Evolutionary conservation across 2,329 filamentous ascomycete species (phyloP).

Genomic region (Penicillium palitans): DNA sequence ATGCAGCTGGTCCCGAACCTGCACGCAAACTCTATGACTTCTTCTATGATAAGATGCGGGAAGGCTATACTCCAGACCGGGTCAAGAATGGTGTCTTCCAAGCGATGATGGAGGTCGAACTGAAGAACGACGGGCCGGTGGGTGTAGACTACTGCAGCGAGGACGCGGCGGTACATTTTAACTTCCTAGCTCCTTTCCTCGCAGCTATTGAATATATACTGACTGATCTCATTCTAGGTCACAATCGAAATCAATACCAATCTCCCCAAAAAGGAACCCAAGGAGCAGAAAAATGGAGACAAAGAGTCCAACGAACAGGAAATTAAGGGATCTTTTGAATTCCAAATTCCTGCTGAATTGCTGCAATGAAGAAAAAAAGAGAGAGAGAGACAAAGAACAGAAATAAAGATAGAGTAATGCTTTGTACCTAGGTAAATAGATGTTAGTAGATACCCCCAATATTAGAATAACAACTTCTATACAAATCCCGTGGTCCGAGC

Average conservation of each 20-base stretch:
- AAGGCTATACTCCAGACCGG: constrained; percentile 68
- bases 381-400: background rate
- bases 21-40: constrained; percentile 79
- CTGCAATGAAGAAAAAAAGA: constrained; percentile 20
- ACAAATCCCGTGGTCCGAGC: background rate
- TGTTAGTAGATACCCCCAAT: constrained; percentile 8
- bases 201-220: constrained; percentile 9
- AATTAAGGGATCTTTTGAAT: constrained; percentile 25
- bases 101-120: constrained; percentile 96
- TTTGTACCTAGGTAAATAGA: constrained; percentile 7
- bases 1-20: constrained; percentile 74
- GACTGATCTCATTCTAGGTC: constrained; percentile 34
- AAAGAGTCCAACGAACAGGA: constrained; percentile 10
- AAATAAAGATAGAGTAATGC: constrained; percentile 10
- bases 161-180: constrained; percentile 56
- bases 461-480: background rate
- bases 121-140: constrained; percentile 83
- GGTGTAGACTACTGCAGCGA: constrained; percentile 60
- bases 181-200: constrained; percentile 30
- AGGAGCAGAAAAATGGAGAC: constrained; percentile 16
- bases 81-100: constrained; percentile 97
- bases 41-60: constrained; percentile 75
- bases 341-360: constrained; percentile 29
- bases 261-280: constrained; percentile 41
- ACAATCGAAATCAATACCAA: constrained; percentile 51